Evolutionary conservation across 1,139 yeast species (phyloP).

Genomic region (Suhomyces maxii): DNA sequence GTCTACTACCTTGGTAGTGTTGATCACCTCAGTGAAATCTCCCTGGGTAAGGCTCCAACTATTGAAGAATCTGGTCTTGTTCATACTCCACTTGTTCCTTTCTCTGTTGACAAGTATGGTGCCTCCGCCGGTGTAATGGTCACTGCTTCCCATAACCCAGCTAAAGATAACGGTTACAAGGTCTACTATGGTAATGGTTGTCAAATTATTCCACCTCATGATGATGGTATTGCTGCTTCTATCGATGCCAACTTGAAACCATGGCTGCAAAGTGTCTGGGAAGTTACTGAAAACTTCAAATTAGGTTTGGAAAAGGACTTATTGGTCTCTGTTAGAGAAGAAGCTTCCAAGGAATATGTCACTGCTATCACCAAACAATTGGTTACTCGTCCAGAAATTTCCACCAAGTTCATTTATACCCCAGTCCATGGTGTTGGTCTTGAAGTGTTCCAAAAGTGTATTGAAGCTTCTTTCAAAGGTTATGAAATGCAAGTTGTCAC

Average conservation of each 20-base stretch:
- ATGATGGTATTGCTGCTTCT: constrained; percentile 62
- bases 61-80: constrained; percentile 38
- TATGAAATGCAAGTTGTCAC: constrained; percentile 35
- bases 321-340: constrained; percentile 29
- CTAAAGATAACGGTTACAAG: constrained; percentile 89
- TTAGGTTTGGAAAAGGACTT: constrained; percentile 21
- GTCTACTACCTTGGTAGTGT: constrained; percentile 62
- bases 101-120: constrained; percentile 60
- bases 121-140: constrained; percentile 92
- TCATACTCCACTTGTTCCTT: constrained; percentile 94
- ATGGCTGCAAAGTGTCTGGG: constrained; percentile 53
- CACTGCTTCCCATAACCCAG: constrained; percentile 94
- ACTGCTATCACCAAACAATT: constrained; percentile 30
- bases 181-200: constrained; percentile 94
- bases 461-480: constrained; percentile 13
- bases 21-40: constrained; percentile 30
- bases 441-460: constrained; percentile 38
- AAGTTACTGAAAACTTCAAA: constrained; percentile 37
- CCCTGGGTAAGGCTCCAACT: constrained; percentile 14
- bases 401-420: constrained; percentile 68
- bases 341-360: constrained; percentile 38
- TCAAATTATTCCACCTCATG: constrained; percentile 94
- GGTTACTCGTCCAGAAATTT: constrained; percentile 16
- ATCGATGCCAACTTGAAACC: constrained; percentile 66
- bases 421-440: constrained; percentile 96